A percentile compares a stretch with the other conserved stretches of the same genome.
Evolutionary conservation across 169 alveolate species (phyloP).

Genomic region (Plasmodium sp.): DNA sequence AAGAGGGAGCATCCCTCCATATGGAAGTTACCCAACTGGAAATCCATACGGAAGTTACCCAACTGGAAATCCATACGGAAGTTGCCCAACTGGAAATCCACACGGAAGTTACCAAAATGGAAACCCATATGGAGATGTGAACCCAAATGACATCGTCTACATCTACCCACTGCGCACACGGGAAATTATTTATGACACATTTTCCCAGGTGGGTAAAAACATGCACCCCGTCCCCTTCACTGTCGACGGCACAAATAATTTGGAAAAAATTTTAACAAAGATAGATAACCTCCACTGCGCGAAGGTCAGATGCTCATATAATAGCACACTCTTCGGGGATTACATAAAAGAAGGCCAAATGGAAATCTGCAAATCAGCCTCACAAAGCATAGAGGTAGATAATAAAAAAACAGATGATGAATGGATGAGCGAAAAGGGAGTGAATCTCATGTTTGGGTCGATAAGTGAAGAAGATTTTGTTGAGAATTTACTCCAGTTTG

Average conservation of each 20-base stretch:
- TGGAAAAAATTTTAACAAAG: conserved; percentile 33
- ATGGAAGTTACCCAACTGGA: too few relatives aligned
- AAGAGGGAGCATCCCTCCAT: not conserved
- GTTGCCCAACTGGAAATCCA: not conserved
- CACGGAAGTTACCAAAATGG: not conserved
- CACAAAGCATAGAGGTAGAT: not conserved
- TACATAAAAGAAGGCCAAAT: conserved; percentile 39
- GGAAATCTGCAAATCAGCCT: not conserved
- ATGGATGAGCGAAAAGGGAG: not conserved
- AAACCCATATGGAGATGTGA: not conserved
- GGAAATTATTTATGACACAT: conserved; percentile 17
- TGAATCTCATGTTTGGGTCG: conserved; percentile 47
- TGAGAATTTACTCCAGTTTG: conserved; percentile 7
- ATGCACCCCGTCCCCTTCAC: conserved; percentile 47
- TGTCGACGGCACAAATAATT: not conserved
- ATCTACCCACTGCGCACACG: conserved; percentile 20
- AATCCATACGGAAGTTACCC: not conserved
- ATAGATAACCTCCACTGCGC: conserved; percentile 45
- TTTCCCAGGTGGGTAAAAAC: conserved; percentile 13
- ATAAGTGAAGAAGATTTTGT: conserved; percentile 15
- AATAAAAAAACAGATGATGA: not conserved
- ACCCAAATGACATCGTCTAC: not conserved
- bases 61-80: not conserved
- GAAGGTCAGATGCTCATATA: conserved; percentile 2
- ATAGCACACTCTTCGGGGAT: conserved; percentile 26